These are phyloP conservation scores for Castanea mollissima DNA, from an alignment of 306 rosid genomes.

Conservation along the genomic window DNA sequence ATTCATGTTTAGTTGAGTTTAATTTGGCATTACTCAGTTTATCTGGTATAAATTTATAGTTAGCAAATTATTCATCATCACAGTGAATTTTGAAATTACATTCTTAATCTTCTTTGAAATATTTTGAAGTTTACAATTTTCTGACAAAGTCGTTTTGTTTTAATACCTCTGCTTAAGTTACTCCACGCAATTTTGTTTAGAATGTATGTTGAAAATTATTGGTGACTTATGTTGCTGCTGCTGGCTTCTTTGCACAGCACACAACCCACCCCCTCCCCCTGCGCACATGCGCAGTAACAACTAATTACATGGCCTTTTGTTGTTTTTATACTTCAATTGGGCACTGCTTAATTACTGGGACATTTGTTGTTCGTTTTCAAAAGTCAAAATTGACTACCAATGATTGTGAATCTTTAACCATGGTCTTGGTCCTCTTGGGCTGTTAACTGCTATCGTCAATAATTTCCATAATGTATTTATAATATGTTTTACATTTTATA, in stretches of 20 bases:
- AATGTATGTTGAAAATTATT: not conserved
- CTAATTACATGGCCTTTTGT: not conserved
- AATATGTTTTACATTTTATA: slow-evolving; percentile 1
- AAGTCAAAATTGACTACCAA: not conserved
- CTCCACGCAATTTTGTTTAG: not conserved
- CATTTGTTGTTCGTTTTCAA: not conserved
- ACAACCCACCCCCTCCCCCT: too few species aligned
- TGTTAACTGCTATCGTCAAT: not conserved
- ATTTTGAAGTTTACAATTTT: not conserved
- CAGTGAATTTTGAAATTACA: not conserved
- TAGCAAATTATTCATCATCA: not conserved
- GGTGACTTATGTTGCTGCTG: not conserved
- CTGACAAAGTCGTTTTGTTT: not conserved
- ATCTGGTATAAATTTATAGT: not conserved
- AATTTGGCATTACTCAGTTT: not conserved
- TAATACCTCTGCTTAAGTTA: too few species aligned
- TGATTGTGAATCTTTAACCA: not conserved
- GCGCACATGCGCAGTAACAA: too few species aligned
- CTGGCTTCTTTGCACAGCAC: not conserved
- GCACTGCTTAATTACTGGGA: not conserved
- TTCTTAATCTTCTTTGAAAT: not conserved
- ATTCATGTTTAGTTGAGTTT: not conserved
- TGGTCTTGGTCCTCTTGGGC: slow-evolving; percentile 5
- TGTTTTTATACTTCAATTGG: not conserved
- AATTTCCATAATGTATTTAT: not conserved